Evolutionary conservation across 2,329 filamentous ascomycete genomes (phyloP).

Genomic region (Cercospora sp.): DNA sequence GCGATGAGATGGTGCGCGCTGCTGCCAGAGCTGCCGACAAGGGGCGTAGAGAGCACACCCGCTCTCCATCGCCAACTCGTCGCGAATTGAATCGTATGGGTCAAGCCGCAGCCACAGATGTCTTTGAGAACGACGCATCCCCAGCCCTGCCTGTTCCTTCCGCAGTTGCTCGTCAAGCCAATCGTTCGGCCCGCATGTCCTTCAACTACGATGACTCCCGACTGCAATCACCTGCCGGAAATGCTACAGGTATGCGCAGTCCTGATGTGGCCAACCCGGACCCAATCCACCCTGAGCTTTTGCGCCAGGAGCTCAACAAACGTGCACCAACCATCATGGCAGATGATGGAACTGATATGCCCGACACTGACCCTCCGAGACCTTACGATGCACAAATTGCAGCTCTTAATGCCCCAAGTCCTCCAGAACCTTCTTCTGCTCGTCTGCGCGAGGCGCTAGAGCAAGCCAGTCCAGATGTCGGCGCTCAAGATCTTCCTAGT

Average conservation of each 20-base stretch:
- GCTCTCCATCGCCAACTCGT: conserved; percentile 10
- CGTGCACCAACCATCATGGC: background rate
- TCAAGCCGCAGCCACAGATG: conserved; percentile 6
- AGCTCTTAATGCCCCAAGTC: conserved; percentile 9
- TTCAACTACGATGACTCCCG: background rate
- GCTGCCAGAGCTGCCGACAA: conserved; percentile 6
- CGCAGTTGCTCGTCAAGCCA: background rate
- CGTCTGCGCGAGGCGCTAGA: conserved; percentile 4
- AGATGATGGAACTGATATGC: conserved; percentile 14
- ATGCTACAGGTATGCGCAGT: conserved; percentile 11
- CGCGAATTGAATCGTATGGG: conserved; percentile 10
- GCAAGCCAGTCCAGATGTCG: conserved; percentile 10
- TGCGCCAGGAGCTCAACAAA: conserved; percentile 10
- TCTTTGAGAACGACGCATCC: conserved; percentile 6
- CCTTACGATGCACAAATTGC: conserved; percentile 14
- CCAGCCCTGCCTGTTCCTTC: conserved; percentile 2
- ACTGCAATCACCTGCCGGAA: conserved; percentile 11
- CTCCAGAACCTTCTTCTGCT: conserved; percentile 6
- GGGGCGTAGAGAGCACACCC: conserved; percentile 4
- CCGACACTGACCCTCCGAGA: conserved; percentile 7
- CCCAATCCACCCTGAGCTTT: conserved; percentile 3
- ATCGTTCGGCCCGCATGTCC: background rate
- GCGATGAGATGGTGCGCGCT: conserved; percentile 6
- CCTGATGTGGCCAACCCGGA: conserved; percentile 10
- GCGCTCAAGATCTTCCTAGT: background rate